phyloP scores from a whole-genome alignment of 2,329 filamentous ascomycete genomes.

The Penicillium sp. region DNA sequence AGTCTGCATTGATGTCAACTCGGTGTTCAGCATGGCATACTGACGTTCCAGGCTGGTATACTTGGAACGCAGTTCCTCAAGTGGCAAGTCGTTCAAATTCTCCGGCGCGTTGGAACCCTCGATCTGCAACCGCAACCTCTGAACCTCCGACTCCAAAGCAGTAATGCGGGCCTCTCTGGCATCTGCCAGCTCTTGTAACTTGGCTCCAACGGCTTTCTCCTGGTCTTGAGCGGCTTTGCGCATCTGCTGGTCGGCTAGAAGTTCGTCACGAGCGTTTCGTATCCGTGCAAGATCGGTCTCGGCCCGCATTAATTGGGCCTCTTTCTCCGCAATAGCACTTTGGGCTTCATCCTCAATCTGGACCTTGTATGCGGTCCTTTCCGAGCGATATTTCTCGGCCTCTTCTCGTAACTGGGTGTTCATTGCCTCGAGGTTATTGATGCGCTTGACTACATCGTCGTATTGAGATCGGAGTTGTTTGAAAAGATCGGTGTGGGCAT shows the following conservation, averaged over 20 bases:
- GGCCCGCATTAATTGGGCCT: constrained; percentile 73
- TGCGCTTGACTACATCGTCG: constrained; percentile 85
- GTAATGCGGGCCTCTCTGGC: constrained; percentile 77
- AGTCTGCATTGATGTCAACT: constrained; percentile 82
- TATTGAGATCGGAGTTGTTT: constrained; percentile 86
- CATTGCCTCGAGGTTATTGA: constrained; percentile 86
- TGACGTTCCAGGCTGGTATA: constrained; percentile 74
- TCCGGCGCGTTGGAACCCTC: constrained; percentile 47
- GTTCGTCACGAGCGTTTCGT: constrained; percentile 77
- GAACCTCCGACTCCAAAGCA: constrained; percentile 77
- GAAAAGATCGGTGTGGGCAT: constrained; percentile 87
- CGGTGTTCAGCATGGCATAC: constrained; percentile 78
- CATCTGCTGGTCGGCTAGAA: constrained; percentile 75
- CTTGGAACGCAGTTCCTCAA: constrained; percentile 70
- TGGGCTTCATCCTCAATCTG: constrained; percentile 80
- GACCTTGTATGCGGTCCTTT: constrained; percentile 75
- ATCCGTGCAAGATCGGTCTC: constrained; percentile 86
- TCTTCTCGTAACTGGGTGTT: constrained; percentile 84
- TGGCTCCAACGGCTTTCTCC: constrained; percentile 64
- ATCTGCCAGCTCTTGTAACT: constrained; percentile 74
- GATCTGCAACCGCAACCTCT: constrained; percentile 61
- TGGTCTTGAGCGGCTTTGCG: constrained; percentile 77
- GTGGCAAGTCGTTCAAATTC: constrained; percentile 58
- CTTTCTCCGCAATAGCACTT: constrained; percentile 68
- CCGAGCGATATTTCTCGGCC: constrained; percentile 77